Evolutionary conservation across 192 early-diverging fungal genomes (phyloP), one percentile per base, ranked within the genome.

Genomic region (Coemansia sp.): DNA sequence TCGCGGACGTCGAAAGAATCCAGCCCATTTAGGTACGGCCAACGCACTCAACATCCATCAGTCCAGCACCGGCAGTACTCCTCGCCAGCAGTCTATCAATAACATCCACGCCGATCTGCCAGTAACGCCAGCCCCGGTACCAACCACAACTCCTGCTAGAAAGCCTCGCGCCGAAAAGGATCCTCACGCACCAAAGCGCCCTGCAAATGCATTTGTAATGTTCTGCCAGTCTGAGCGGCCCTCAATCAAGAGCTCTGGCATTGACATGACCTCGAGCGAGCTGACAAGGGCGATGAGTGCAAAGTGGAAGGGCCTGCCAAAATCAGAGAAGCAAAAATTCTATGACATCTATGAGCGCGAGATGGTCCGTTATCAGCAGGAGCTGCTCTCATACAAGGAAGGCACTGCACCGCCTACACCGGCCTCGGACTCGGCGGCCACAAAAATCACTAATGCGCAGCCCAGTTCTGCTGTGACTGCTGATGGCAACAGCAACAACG

Each of bases 121-220:
- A n/a, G 33, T n/a, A n/a, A n/a, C n/a, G n/a, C n/a, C 42, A 21
- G 31, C 45, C 12, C 15, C 34, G 23, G 43, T 25, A 18, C 13
- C 37, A 4, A 26, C 33, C 2, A 33, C 51, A 45, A 21, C 58
- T 16, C 46, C 46, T 12, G 46, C 23, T 25, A 63, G 74, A 18
- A 68, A 69, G 46, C 42, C 74, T 25, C 66, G 69, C 31, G 58
- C 66, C 23, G 73, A 75, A 5, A 80, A 77, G 66, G 83, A 84
- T 61, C 83, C 83, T 0, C 73, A 69, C 34, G 78, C 78, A 8
- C 83, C 83, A 9, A 73, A 71, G 56, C 74, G 78, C 12, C 83
- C 83, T 13, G 77, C 78, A 8, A 84, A 84, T 35, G 83, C 83
- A 0, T 84, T 80, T 64, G 78, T 84, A 20, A 60, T 79, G 21